These are phyloP conservation scores for Aureobasidium lini DNA, from an alignment of 2,329 filamentous ascomycete genomes.

Conservation along the genomic window DNA sequence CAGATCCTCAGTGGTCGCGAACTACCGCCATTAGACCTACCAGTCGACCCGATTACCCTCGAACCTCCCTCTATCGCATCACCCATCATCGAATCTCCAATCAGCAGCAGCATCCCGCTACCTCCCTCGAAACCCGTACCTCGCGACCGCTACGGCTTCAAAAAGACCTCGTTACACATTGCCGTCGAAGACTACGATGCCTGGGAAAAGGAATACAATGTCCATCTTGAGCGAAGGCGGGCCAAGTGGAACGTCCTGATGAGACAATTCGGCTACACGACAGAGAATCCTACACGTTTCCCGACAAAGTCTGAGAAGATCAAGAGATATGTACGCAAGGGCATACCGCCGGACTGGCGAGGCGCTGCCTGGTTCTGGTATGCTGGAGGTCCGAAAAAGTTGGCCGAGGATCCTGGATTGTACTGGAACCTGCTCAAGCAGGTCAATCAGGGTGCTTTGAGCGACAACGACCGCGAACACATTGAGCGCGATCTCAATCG, in stretches of 20 bases:
- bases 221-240: constrained; percentile 65
- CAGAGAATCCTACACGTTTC: constrained; percentile 65
- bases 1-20: constrained; percentile 4
- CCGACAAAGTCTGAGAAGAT: constrained; percentile 74
- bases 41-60: neutral
- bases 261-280: constrained; percentile 38
- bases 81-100: neutral
- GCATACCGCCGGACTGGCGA: constrained; percentile 86
- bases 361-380: constrained; percentile 98
- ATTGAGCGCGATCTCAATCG: constrained; percentile 91
- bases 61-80: neutral
- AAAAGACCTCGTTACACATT: constrained; percentile 68
- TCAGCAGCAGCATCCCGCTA: neutral
- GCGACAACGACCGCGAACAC: constrained; percentile 70
- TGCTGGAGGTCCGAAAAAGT: constrained; percentile 72
- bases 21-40: neutral
- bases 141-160: constrained; percentile 86
- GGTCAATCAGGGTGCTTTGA: constrained; percentile 56
- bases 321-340: constrained; percentile 85
- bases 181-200: constrained; percentile 52
- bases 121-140: constrained; percentile 23
- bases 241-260: constrained; percentile 71
- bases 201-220: constrained; percentile 69
- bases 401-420: constrained; percentile 67
- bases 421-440: constrained; percentile 64